Conservation (phyloP, 2,329 filamentous ascomycete genomes). For the Davidsoniella virescens region DNA sequence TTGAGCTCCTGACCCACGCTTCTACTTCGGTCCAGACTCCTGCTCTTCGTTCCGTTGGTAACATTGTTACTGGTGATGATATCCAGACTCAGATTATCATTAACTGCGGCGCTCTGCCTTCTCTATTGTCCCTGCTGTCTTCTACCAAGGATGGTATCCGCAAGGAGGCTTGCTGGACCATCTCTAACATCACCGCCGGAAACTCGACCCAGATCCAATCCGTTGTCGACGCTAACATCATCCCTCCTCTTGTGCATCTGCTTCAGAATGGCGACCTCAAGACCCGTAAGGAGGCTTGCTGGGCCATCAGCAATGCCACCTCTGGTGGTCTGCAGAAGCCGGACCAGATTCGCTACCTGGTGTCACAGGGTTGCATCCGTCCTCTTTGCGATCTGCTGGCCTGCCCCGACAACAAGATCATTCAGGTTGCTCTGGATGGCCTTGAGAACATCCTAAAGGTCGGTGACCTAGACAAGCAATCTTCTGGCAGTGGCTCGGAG, state of each 20-base stretch:
- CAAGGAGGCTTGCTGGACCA: slow-evolving; percentile 99
- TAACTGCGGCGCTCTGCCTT: slow-evolving; percentile 87
- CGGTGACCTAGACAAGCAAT: slow-evolving; percentile 94
- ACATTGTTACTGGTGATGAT: slow-evolving; percentile 97
- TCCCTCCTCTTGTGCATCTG: slow-evolving; percentile 88
- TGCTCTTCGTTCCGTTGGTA: slow-evolving; percentile 89
- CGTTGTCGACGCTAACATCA: slow-evolving; percentile 92
- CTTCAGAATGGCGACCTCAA: slow-evolving; percentile 95
- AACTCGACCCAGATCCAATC: slow-evolving; percentile 97
- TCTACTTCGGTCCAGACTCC: slow-evolving; percentile 97
- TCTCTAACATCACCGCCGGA: slow-evolving; percentile 95
- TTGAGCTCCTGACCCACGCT: slow-evolving; percentile 94
- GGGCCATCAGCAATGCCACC: slow-evolving; percentile 97
- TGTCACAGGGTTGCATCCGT: slow-evolving; percentile 88
- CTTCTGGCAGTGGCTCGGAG: slow-evolving; percentile 55
- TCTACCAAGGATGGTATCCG: slow-evolving; percentile 97
- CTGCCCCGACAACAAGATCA: slow-evolving; percentile 99
- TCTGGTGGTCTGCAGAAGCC: slow-evolving; percentile 96
- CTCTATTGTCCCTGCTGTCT: slow-evolving; percentile 82
- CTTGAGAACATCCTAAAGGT: slow-evolving; percentile 99
- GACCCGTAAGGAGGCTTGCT: slow-evolving; percentile 98
- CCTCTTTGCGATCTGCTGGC: slow-evolving; percentile 86
- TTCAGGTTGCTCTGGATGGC: slow-evolving; percentile 92
- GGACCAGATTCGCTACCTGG: slow-evolving; percentile 92
- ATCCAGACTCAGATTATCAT: slow-evolving; percentile 99